Base-by-base conservation (phyloP, 192 early-diverging fungal genomes). In the Backusella liffmaniae region DNA sequence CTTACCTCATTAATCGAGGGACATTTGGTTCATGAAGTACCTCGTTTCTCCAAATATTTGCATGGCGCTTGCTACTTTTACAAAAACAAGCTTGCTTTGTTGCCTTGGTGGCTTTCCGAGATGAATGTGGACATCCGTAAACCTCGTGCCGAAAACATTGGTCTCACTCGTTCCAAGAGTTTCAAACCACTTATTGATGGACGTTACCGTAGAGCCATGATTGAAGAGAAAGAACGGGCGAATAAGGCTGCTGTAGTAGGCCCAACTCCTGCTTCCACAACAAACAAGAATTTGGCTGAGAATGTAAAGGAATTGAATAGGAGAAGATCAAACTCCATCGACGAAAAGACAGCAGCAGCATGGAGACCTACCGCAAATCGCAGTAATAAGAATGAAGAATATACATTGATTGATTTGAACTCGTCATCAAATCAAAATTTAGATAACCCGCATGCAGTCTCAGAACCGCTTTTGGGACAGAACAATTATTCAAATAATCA, bases 11-110 rank as follows among this genome's bases (percentile, higher is more conserved):
- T 96, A 29, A 78, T 94, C 69, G 87, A 88, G 18, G 87, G 87
- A 73, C 90, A 93, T 76, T 77, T 96, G 79, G 90, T 95, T 16
- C 88, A 92, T 77, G 92, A 93, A 66, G 93, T 92, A 3, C 92
- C 94, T 36, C 90, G 90, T 49, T 96, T 96, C 79, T 92, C 91
- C 9, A 96, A 96, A 73, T 96, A 94, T 83, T 86, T 93, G 39
- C 94, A 96, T 80, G 95, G 94, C 71, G 87, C 80, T 4, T 77
- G 73, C 23, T 59, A 71, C 35, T 81, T 81, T 41, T 81, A 77
- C 39, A 68, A 53, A 53, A 73, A 81, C 1, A 66, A 67, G 6
- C 23, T 81, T 4, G 76, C 80, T 8, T 65, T 81, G 39, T 37
- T 81, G 21, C 80, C 80, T 66, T 81, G 80, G 80, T 81, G 80